These are phyloP conservation scores for Penicillium sp. DNA, from an alignment of 2,329 filamentous ascomycete genomes.

Conservation along the genomic window DNA sequence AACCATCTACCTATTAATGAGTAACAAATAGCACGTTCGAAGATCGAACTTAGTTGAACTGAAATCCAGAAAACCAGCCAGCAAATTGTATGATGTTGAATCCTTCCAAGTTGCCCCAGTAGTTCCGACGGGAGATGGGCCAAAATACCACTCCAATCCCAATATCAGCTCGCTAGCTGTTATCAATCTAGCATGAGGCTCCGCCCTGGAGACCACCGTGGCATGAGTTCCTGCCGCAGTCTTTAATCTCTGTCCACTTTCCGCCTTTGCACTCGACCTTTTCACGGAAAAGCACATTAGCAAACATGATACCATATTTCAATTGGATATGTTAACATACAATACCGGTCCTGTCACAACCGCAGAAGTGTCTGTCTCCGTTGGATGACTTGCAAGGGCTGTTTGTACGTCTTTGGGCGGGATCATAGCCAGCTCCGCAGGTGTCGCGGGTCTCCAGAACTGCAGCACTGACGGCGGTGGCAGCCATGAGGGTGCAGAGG, in stretches of 20 bases:
- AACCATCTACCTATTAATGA: neutral
- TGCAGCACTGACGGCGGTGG: slow-evolving; percentile 9
- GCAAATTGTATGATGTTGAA: slow-evolving; percentile 8
- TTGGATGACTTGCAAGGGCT: slow-evolving; percentile 8
- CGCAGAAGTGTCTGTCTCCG: slow-evolving; percentile 15
- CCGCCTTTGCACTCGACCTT: slow-evolving; percentile 11
- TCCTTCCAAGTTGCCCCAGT: neutral
- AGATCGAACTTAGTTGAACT: neutral
- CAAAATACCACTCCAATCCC: neutral
- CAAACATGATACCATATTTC: neutral
- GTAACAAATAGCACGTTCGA: neutral
- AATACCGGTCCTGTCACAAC: slow-evolving; percentile 13
- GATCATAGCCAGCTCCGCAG: slow-evolving; percentile 9
- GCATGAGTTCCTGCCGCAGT: slow-evolving; percentile 6
- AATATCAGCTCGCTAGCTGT: neutral
- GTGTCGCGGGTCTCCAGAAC: neutral
- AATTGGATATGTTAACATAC: slow-evolving; percentile 2
- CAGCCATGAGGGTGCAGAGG: slow-evolving; percentile 11
- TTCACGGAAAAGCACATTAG: slow-evolving; percentile 1
- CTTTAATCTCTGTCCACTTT: slow-evolving; percentile 11
- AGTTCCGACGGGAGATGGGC: neutral
- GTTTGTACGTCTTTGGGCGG: slow-evolving; percentile 13
- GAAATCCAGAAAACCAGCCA: neutral
- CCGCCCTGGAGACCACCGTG: slow-evolving; percentile 7
- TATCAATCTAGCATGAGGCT: slow-evolving; percentile 6